A percentile compares a stretch with the other conserved stretches of the same genome.
phyloP scores from a whole-genome alignment of 108 stramenopile genomes.

The Pseudonitzschia pungens region DNA sequence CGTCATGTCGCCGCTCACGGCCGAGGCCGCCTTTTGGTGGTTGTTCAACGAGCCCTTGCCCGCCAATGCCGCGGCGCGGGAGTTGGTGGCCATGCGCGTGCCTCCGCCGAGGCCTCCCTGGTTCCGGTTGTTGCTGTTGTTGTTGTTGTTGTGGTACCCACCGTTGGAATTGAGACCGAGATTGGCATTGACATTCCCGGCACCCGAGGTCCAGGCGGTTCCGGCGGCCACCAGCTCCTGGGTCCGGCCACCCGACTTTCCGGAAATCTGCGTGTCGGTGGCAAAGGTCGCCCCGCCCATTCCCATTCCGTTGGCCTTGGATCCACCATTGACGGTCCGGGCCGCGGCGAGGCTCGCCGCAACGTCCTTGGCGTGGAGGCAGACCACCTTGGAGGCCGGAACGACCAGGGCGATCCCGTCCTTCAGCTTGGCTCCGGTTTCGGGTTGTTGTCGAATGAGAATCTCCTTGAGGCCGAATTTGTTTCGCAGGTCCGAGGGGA shows the following conservation, averaged over 20 bases:
- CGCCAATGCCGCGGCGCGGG: constrained; percentile 22
- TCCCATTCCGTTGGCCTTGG: constrained; percentile 2
- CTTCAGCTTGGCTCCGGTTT: constrained; percentile 24
- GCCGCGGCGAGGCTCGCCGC: constrained; percentile 32
- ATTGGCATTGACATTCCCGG: constrained; percentile 10
- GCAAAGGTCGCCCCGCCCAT: constrained; percentile 32
- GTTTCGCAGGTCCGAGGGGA: constrained; percentile 43
- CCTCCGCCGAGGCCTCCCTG: background rate
- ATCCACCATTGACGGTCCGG: constrained; percentile 20
- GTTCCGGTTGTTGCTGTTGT: background rate
- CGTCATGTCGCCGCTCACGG: constrained; percentile 31
- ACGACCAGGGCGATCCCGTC: constrained; percentile 60
- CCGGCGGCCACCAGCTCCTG: constrained; percentile 72
- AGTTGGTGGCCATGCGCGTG: constrained; percentile 18
- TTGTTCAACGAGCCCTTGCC: constrained; percentile 16
- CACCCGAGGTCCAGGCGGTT: constrained; percentile 65
- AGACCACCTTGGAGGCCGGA: constrained; percentile 48
- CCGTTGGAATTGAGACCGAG: background rate
- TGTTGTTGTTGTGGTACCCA: too few relatives aligned
- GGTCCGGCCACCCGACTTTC: constrained; percentile 30
- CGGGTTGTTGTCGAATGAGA: constrained; percentile 28
- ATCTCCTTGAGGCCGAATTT: constrained; percentile 68
- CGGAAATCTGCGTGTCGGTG: constrained; percentile 76
- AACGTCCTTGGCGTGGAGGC: constrained; percentile 57
- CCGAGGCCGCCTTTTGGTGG: constrained; percentile 18